phyloP scores from a whole-genome alignment of 1,139 yeast genomes.

The Debaryomyces udenii region DNA sequence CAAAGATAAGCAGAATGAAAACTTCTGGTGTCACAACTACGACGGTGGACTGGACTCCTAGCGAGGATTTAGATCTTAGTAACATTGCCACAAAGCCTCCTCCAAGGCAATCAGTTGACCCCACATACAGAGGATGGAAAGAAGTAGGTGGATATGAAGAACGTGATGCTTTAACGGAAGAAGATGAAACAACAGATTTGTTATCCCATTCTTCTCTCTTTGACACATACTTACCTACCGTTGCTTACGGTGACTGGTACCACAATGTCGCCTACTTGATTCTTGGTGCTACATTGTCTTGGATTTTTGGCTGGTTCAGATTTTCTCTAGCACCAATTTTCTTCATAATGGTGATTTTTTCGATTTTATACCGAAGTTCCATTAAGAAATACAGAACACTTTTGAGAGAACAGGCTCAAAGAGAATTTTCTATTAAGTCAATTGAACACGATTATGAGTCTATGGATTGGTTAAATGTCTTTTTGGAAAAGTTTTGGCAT shows the following conservation, averaged over 20 bases:
- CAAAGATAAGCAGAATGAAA: neutral
- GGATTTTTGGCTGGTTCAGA: conserved; percentile 76
- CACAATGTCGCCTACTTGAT: conserved; percentile 77
- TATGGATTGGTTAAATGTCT: conserved; percentile 91
- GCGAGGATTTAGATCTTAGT: conserved; percentile 39
- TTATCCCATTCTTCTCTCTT: conserved; percentile 68
- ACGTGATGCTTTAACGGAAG: conserved; percentile 61
- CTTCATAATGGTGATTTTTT: conserved; percentile 60
- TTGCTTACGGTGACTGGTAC: conserved; percentile 91
- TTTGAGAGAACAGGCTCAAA: conserved; percentile 78
- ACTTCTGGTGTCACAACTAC: conserved; percentile 12
- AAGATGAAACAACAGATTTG: conserved; percentile 72
- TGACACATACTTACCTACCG: conserved; percentile 71
- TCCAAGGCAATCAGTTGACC: conserved; percentile 58
- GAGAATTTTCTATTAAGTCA: conserved; percentile 77
- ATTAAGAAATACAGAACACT: conserved; percentile 74
- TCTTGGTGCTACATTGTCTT: conserved; percentile 69
- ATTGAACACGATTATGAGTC: conserved; percentile 90
- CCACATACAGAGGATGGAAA: conserved; percentile 87
- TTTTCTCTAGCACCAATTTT: conserved; percentile 83
- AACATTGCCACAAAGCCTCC: conserved; percentile 43
- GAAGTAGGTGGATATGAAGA: conserved; percentile 89
- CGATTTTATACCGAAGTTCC: conserved; percentile 79
- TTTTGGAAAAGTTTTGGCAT: conserved; percentile 88
- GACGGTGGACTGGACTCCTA: conserved; percentile 23